Evolutionary conservation across 2,329 filamentous ascomycete species (phyloP), one percentile per base, ranked within the genome.

Genomic region (Penicillium sp.): DNA sequence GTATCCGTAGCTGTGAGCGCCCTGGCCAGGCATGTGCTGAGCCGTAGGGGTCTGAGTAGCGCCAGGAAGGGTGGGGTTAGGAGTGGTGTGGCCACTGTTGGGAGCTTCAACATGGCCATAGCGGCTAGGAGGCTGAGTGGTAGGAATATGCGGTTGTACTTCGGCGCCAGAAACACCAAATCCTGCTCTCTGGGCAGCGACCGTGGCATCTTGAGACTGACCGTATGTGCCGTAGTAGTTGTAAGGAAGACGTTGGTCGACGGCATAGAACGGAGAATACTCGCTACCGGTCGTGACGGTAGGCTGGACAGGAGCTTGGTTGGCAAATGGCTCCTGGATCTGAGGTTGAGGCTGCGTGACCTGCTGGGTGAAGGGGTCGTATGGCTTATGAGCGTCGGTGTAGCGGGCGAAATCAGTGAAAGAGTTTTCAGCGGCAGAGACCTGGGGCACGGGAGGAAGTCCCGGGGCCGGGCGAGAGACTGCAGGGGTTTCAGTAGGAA

Each of bases 41-140:
- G 75, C 75, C 53, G 72, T 69, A 42, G 77, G 77, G 44, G 72
- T 72, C 43, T 50, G 78, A 52, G 79, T 76, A 52, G 78, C 77
- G 46, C 70, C 74, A 51, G 77, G 77, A 52, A 80, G 69, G 37
- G 84, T 77, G 26, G 90, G 89, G 72, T 94, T 93, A 32, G 91
- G 90, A 3, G 90, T 96, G 62, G 85, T 91, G 68, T 93, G 85
- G 40, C 89, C 91, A 66, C 88, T 95, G 73, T 85, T 88, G 63
- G 89, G 87, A 48, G 95, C 88, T 54, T 81, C 76, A 53, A 77
- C 66, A 72, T 83, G 74, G 42, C 72, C 78, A 62, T 84, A 84
- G 59, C 84, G 85, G 66, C 82, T 87, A 67, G 90, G 87, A 34
- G 85, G 82, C 66, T 88, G 89, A 78, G 83, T 73, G 64, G 79